Percentiles rank a stretch among this genome's conserved stretches.
phyloP scores from a whole-genome alignment of 2,329 filamentous ascomycete genomes.

The Botrytis tulipae region DNA sequence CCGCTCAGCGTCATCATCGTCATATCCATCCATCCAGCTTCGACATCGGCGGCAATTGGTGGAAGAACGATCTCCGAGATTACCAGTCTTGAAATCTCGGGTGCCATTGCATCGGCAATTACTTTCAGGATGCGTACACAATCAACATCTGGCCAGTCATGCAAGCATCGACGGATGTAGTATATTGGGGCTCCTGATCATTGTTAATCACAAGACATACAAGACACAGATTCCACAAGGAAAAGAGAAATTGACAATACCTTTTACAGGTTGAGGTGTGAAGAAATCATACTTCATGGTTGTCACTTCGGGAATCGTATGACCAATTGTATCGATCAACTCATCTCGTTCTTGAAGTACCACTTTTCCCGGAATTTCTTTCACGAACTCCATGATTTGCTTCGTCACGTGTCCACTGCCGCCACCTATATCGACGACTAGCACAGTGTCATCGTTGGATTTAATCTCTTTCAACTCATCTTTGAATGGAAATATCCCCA shows the following conservation, averaged over 20 bases:
- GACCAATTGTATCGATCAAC: slow-evolving; percentile 31
- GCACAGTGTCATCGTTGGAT: slow-evolving; percentile 31
- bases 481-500: slow-evolving; percentile 32
- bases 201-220: not conserved
- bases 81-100: slow-evolving; percentile 35
- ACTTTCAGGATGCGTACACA: slow-evolving; percentile 19
- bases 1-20: slow-evolving; percentile 41
- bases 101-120: slow-evolving; percentile 15
- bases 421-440: slow-evolving; percentile 45
- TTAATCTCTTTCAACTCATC: slow-evolving; percentile 26
- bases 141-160: slow-evolving; percentile 42
- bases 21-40: slow-evolving; percentile 40
- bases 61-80: slow-evolving; percentile 47
- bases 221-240: not conserved
- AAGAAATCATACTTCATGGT: slow-evolving; percentile 37
- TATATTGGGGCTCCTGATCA: slow-evolving; percentile 35
- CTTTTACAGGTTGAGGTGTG: slow-evolving; percentile 35
- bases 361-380: slow-evolving; percentile 39
- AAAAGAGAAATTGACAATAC: not conserved
- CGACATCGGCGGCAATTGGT: slow-evolving; percentile 37
- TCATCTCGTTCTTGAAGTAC: slow-evolving; percentile 44
- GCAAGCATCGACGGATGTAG: slow-evolving; percentile 43
- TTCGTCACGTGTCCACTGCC: slow-evolving; percentile 43
- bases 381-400: slow-evolving; percentile 38
- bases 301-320: slow-evolving; percentile 36